These are phyloP conservation scores for Pichia norvegensis DNA, from an alignment of 1,139 yeast genomes.

Conservation along the genomic window DNA sequence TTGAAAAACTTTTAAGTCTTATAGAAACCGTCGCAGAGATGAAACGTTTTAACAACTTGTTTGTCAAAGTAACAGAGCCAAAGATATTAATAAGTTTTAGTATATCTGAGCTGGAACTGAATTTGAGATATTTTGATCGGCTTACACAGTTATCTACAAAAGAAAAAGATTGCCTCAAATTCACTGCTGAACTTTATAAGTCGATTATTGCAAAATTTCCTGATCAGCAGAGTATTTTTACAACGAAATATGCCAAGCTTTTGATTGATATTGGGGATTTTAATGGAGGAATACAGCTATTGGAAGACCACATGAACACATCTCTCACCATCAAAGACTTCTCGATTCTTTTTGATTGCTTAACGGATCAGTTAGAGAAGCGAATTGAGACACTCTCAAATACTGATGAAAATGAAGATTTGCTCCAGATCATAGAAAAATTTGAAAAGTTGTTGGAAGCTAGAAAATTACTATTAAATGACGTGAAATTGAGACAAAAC, in stretches of 20 bases:
- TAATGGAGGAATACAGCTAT: slow-evolving; percentile 41
- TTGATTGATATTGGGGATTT: slow-evolving; percentile 34
- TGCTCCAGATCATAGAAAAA: slow-evolving; percentile 40
- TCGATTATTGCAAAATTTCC: slow-evolving; percentile 44
- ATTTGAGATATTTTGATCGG: slow-evolving; percentile 42
- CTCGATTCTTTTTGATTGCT: slow-evolving; percentile 54
- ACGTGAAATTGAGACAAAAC: slow-evolving; percentile 57
- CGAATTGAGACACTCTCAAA: slow-evolving; percentile 34
- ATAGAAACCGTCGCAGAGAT: not conserved
- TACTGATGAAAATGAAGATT: slow-evolving; percentile 6
- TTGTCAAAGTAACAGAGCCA: slow-evolving; percentile 23
- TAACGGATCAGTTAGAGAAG: slow-evolving; percentile 55
- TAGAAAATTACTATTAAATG: slow-evolving; percentile 53
- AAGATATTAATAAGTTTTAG: slow-evolving; percentile 30
- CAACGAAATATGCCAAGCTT: slow-evolving; percentile 44
- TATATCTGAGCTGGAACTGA: slow-evolving; percentile 36
- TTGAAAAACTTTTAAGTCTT: slow-evolving; percentile 2
- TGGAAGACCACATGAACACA: slow-evolving; percentile 39
- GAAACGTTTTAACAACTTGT: slow-evolving; percentile 1
- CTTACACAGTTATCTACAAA: slow-evolving; percentile 28
- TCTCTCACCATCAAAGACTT: slow-evolving; percentile 57
- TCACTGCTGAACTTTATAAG: slow-evolving; percentile 26
- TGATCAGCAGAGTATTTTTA: slow-evolving; percentile 50
- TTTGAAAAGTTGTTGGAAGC: slow-evolving; percentile 51
- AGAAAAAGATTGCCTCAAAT: slow-evolving; percentile 4